Conservation (phyloP, 2,329 filamentous ascomycete genomes). For the Talaromyces sp. region DNA sequence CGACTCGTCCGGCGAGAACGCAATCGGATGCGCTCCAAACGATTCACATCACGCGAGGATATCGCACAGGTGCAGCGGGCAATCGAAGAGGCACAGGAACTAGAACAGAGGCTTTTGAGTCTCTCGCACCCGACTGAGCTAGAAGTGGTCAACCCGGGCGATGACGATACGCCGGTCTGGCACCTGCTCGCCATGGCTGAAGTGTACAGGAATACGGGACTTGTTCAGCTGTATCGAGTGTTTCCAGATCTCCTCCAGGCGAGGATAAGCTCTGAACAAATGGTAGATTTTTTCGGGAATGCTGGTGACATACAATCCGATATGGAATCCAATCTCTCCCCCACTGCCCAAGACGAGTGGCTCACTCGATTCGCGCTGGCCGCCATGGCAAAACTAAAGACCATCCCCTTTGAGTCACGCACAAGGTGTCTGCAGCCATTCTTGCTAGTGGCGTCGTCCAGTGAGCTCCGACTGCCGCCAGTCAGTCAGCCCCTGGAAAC, state of each 20-base stretch:
- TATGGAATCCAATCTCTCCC: conserved; percentile 11
- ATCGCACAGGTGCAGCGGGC: conserved; percentile 27
- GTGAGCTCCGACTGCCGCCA: conserved; percentile 44
- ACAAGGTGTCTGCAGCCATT: conserved; percentile 51
- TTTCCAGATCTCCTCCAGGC: conserved; percentile 47
- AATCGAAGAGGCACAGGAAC: conserved; percentile 28
- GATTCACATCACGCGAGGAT: conserved; percentile 33
- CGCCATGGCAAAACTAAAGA: conserved; percentile 44
- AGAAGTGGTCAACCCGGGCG: conserved; percentile 46
- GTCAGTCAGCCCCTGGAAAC: conserved; percentile 16
- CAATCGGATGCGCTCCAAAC: conserved; percentile 26
- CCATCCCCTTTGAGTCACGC: conserved; percentile 47
- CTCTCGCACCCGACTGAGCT: conserved; percentile 42
- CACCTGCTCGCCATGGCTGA: conserved; percentile 50
- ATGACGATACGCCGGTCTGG: conserved; percentile 47
- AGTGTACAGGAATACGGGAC: conserved; percentile 47
- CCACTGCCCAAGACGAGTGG: conserved; percentile 30
- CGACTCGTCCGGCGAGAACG: conserved; percentile 32
- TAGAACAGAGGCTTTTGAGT: conserved; percentile 45
- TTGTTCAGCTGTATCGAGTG: conserved; percentile 50
- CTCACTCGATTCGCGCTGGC: conserved; percentile 48
- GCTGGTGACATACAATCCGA: conserved; percentile 12
- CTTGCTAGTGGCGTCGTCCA: conserved; percentile 45
- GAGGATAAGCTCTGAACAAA: conserved; percentile 26
- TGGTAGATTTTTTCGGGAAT: background rate